Percentiles rank a stretch among this genome's conserved stretches.
Conservation (phyloP, 306 rosid species). For the Sophora flavescens region DNA sequence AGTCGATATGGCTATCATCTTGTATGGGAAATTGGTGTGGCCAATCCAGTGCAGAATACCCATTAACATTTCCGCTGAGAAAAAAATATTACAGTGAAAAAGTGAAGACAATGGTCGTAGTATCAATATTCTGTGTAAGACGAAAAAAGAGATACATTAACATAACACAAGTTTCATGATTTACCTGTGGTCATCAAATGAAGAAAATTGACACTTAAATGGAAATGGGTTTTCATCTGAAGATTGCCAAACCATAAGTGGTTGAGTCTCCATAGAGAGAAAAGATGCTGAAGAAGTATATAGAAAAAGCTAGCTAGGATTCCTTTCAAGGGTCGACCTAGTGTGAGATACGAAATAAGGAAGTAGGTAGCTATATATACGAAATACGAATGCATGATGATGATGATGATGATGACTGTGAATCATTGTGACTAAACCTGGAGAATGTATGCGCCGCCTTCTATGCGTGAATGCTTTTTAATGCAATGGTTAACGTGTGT, state of each 20-base stretch:
- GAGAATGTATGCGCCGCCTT: slow-evolving; percentile 74
- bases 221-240: slow-evolving; percentile 49
- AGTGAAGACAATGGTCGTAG: too few species aligned
- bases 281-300: not conserved
- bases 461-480: slow-evolving; percentile 56
- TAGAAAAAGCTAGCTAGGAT: not conserved
- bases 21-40: slow-evolving; percentile 49
- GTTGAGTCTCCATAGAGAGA: slow-evolving; percentile 41
- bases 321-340: not conserved
- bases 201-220: slow-evolving; percentile 40
- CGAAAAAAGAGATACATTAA: not conserved
- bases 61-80: slow-evolving; percentile 40
- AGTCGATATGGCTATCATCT: too few species aligned
- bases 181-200: slow-evolving; percentile 52
- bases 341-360: not conserved
- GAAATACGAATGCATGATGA: slow-evolving; percentile 29
- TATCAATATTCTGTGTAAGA: not conserved
- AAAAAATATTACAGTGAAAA: slow-evolving; percentile 2
- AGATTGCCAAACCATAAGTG: slow-evolving; percentile 37
- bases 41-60: slow-evolving; percentile 47
- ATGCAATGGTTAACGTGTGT: slow-evolving; percentile 37
- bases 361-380: slow-evolving; percentile 42
- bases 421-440: slow-evolving; percentile 43
- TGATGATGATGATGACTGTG: slow-evolving; percentile 30
- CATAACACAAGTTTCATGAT: not conserved